Conservation (phyloP, 2,329 filamentous ascomycete species). For the Penicillium sp. region DNA sequence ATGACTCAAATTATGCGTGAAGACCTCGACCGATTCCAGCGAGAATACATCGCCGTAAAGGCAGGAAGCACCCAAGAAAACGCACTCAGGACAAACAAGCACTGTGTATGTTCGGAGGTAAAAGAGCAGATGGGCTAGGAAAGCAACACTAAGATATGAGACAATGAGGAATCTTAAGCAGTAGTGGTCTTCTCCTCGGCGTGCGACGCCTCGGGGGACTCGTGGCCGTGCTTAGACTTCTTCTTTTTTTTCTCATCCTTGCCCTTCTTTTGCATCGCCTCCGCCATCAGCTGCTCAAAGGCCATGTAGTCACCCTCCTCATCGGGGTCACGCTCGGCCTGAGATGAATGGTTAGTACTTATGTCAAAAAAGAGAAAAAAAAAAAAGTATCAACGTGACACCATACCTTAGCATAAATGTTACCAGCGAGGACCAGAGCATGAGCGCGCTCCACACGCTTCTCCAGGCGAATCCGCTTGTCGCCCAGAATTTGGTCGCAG, state of each 20-base stretch:
- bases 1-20: constrained; percentile 24
- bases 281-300: constrained; percentile 96
- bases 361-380: too few relatives aligned
- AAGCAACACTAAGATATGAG: constrained; percentile 5
- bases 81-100: constrained; percentile 10
- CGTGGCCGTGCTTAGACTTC: constrained; percentile 51
- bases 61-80: constrained; percentile 4
- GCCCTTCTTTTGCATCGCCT: constrained; percentile 94
- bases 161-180: constrained; percentile 21
- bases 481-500: constrained; percentile 84
- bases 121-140: constrained; percentile 4
- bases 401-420: constrained; percentile 83
- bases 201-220: constrained; percentile 23
- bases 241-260: constrained; percentile 76
- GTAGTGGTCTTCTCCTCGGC: constrained; percentile 21
- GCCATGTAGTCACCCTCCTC: constrained; percentile 99
- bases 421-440: constrained; percentile 84
- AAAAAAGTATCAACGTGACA: not conserved
- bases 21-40: not conserved
- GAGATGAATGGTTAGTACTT: constrained; percentile 22
- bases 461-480: constrained; percentile 75
- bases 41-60: constrained; percentile 14
- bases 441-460: constrained; percentile 93
- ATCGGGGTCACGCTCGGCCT: constrained; percentile 89
- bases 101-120: constrained; percentile 25